A percentile compares a stretch with the other conserved stretches of the same genome.
These are phyloP conservation scores for Psilocybe azurescens DNA, from an alignment of 768 basidiomycete species.

Conservation along the genomic window DNA sequence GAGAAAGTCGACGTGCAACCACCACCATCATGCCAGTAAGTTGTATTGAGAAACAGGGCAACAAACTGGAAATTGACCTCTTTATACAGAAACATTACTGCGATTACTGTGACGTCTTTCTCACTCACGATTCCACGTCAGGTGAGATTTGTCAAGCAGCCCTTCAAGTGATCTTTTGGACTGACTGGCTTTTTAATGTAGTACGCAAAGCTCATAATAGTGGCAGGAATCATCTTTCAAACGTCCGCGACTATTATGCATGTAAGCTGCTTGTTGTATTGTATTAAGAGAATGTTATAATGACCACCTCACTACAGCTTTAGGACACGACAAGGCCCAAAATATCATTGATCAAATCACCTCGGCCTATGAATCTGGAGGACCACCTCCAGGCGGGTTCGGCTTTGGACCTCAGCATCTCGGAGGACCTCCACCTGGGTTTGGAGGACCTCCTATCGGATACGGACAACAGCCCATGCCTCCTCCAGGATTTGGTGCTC, in stretches of 20 bases:
- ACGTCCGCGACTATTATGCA: constrained; percentile 97
- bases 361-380: constrained; percentile 86
- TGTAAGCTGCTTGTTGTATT: constrained; percentile 51
- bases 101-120: constrained; percentile 92
- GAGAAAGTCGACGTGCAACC: constrained; percentile 13
- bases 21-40: constrained; percentile 69
- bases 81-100: constrained; percentile 85
- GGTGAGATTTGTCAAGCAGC: constrained; percentile 48
- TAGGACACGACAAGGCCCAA: constrained; percentile 97
- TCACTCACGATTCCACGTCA: constrained; percentile 94
- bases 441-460: constrained; percentile 51
- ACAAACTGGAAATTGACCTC: constrained; percentile 2
- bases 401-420: constrained; percentile 86
- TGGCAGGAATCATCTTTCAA: constrained; percentile 94
- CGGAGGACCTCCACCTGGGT: constrained; percentile 56
- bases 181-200: constrained; percentile 36
- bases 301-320: constrained; percentile 48
- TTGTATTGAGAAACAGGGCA: neutral
- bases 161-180: neutral
- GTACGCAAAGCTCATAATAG: constrained; percentile 99
- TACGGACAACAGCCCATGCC: constrained; percentile 58
- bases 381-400: constrained; percentile 87
- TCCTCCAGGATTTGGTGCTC: constrained; percentile 59
- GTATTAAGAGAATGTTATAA: constrained; percentile 7
- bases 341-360: constrained; percentile 99